phyloP scores from a whole-genome alignment of 2,329 filamentous ascomycete species.

The Amesomyces nigricolor region DNA sequence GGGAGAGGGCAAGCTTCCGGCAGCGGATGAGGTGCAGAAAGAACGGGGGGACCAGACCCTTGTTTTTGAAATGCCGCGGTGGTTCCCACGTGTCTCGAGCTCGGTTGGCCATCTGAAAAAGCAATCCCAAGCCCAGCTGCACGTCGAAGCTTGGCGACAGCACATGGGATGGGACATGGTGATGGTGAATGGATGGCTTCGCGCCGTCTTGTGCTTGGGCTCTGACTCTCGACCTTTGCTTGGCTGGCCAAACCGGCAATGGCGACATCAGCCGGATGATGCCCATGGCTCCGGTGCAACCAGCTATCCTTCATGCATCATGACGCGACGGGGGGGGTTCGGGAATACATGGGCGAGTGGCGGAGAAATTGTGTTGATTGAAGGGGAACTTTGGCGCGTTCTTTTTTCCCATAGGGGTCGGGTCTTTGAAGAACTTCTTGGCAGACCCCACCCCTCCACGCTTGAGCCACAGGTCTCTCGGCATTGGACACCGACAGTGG shows the following conservation, averaged over 20 bases:
- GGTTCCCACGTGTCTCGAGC: constrained; percentile 15
- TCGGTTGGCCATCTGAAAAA: constrained; percentile 13
- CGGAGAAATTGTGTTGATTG: constrained; percentile 1
- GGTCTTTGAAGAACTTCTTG: not conserved
- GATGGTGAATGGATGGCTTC: no score
- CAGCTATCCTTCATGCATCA: constrained; percentile 20
- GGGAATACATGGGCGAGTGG: constrained; percentile 7
- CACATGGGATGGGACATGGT: not conserved
- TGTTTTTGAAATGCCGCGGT: constrained; percentile 1
- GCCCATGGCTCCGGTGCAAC: constrained; percentile 1
- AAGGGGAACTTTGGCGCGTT: constrained; percentile 10
- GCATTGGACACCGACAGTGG: not conserved
- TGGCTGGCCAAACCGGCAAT: not conserved
- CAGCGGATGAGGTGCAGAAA: not conserved
- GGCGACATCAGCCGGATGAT: not conserved
- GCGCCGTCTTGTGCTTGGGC: no score
- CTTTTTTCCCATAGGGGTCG: not conserved
- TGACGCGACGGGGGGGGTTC: constrained; percentile 11
- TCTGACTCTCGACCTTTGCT: no score
- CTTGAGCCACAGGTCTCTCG: constrained; percentile 3
- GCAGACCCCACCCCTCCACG: not conserved
- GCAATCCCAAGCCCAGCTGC: constrained; percentile 14
- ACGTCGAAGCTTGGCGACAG: constrained; percentile 15
- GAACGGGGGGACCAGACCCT: constrained; percentile 1
- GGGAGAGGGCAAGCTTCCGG: constrained; percentile 1